Conservation (phyloP, 2,329 filamentous ascomycete species). For the Tolypocladium endophyticum region DNA sequence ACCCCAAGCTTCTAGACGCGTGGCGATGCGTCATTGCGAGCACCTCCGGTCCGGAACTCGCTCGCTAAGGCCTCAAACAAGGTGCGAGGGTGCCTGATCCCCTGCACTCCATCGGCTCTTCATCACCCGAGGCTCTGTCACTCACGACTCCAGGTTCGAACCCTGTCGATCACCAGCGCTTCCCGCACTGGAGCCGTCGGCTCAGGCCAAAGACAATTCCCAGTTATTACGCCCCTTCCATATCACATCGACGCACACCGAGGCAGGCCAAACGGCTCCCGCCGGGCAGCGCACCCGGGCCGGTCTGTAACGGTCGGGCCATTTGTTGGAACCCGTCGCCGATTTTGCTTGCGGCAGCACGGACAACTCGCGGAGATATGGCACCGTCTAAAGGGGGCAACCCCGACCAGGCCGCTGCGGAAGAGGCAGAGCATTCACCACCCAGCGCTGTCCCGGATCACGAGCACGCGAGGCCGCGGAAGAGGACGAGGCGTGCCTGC, state of each 20-base stretch:
- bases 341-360: background rate
- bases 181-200: background rate
- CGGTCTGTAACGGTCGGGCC: background rate
- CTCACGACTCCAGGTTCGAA: background rate
- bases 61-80: background rate
- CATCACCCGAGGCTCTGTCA: background rate
- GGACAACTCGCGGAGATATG: background rate
- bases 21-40: background rate
- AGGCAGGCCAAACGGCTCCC: background rate
- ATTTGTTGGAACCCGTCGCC: background rate
- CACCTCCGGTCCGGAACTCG: background rate
- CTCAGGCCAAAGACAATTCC: background rate
- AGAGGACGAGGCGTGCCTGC: conserved; percentile 18
- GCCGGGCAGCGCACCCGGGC: background rate
- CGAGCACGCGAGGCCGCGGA: conserved; percentile 16
- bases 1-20: background rate
- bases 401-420: background rate
- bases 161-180: background rate
- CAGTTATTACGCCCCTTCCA: background rate
- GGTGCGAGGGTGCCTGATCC: background rate
- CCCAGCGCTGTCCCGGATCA: background rate
- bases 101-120: background rate
- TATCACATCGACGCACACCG: background rate
- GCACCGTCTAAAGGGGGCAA: background rate
- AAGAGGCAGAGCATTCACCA: background rate